Evolutionary conservation across 2,329 filamentous ascomycete species (phyloP), one percentile per base, ranked within the genome.

Genomic region (Chaetomium sp.): DNA sequence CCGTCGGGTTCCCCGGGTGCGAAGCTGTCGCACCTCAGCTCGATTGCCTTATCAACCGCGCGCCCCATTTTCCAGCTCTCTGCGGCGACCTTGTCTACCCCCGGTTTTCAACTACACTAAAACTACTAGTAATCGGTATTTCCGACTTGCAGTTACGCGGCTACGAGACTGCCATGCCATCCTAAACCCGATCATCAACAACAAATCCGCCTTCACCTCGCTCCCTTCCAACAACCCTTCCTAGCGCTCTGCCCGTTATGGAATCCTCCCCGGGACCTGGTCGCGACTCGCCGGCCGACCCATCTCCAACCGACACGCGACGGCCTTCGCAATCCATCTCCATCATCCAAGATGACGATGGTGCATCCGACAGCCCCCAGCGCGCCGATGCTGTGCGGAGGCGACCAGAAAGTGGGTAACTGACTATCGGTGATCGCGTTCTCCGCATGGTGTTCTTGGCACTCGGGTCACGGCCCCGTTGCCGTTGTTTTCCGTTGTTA

Each of bases 381-480:
- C 85, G 85, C 23, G 82, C 82, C 25, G 86, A 88, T 63, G 87
- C 86, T 19, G 78, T 87, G 69, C 82, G 87, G 69, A 81, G 84
- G 70, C 81, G 83, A 69, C 80, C 83, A 63, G 86, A 88, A 69
- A 86, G 86, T 89, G 77, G 65, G 81, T 29, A 29, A 29, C 27
- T 3, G n/a, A n/a, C n/a, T 77, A 38, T 27, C n/a, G 25, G 25
- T 4, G 54, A 53, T 60, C 35, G 31, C 53, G 53, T 47, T 54
- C 51, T 62, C 47, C 53, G 53, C 53, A 60, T 47, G n/a, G 29
- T 25, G 2, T 25, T n/a, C 27, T 61, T 55, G 59, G 50, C 51
- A 25, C 19, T 23, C 4, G 45, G 42, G 45, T 6, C 38, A 19
- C 16, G 16, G 38, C 38, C n/a, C 38, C 38, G 13, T 42, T 42